Evolutionary conservation across 352 stramenopile genomes (phyloP).

Genomic region (Phytophthora brassicae): DNA sequence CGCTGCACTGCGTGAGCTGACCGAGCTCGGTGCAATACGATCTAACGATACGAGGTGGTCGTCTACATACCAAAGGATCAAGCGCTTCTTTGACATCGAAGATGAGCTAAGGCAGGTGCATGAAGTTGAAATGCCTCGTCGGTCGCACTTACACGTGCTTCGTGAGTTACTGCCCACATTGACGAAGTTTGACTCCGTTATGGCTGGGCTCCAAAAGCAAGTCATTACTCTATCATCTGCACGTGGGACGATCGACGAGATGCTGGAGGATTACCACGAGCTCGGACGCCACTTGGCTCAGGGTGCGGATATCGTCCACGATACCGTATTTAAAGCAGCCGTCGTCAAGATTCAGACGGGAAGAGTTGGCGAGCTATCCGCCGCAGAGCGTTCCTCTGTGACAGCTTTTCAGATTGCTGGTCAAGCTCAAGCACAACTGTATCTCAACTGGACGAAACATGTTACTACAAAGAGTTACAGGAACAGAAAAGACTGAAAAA

Average conservation of each 20-base stretch:
- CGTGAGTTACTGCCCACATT: not conserved
- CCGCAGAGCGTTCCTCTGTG: not conserved
- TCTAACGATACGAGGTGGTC: not conserved
- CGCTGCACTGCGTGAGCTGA: not conserved
- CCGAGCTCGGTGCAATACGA: not conserved
- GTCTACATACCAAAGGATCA: not conserved
- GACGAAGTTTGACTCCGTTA: conserved; percentile 3
- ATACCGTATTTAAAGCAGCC: not conserved
- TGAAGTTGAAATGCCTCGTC: not conserved
- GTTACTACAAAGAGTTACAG: not conserved
- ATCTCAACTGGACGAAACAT: not conserved
- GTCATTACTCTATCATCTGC: not conserved
- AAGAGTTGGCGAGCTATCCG: not conserved
- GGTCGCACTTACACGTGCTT: not conserved
- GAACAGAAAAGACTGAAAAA: not conserved
- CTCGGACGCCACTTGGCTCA: not conserved
- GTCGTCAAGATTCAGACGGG: not conserved
- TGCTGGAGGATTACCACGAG: not conserved
- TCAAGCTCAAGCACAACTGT: not conserved
- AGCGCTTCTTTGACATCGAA: conserved; percentile 1
- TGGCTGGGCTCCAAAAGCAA: not conserved
- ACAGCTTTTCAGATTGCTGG: not conserved
- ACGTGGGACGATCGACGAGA: not conserved
- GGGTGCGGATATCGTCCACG: not conserved
- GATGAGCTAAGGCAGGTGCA: not conserved